Evolutionary conservation across 208 protist genomes (phyloP).

Genomic region (Wallacemonas sp.): DNA sequence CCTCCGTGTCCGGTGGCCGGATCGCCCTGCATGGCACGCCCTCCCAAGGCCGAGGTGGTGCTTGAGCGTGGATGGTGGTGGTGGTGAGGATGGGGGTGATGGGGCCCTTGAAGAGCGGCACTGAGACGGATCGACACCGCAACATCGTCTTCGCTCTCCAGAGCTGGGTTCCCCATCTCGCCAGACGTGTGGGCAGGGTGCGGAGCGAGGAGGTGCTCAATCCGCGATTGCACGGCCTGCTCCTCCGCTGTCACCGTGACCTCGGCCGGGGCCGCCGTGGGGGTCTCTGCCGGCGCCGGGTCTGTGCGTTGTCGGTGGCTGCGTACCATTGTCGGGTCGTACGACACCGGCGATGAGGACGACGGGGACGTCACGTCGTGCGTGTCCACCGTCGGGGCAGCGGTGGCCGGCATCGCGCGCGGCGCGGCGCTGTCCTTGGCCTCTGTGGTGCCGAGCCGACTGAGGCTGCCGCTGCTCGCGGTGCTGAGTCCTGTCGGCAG

Average conservation of each 20-base stretch:
- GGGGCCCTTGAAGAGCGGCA: background rate
- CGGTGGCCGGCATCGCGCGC: too few species aligned
- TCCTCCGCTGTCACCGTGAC: background rate
- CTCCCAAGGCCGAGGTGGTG: too few species aligned
- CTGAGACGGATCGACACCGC: background rate
- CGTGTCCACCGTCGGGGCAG: too few species aligned
- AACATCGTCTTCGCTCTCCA: background rate
- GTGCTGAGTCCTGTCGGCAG: background rate
- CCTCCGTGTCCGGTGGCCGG: too few species aligned
- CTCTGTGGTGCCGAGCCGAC: conserved; percentile 12
- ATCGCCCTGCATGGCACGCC: too few species aligned
- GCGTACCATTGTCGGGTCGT: background rate
- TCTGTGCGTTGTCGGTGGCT: background rate
- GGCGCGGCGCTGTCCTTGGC: too few species aligned
- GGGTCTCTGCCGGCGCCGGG: too few species aligned
- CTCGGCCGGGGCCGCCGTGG: background rate
- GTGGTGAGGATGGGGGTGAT: too few species aligned
- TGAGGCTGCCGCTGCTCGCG: conserved; percentile 4
- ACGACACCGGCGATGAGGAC: conserved; percentile 1
- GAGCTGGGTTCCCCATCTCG: too few species aligned
- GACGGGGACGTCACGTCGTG: background rate
- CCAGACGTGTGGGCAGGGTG: too few species aligned
- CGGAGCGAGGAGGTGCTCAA: conserved; percentile 3
- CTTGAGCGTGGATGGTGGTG: too few species aligned
- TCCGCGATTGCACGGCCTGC: background rate